phyloP scores from a whole-genome alignment of 2,329 filamentous ascomycete genomes.

The Fusarium sp. region DNA sequence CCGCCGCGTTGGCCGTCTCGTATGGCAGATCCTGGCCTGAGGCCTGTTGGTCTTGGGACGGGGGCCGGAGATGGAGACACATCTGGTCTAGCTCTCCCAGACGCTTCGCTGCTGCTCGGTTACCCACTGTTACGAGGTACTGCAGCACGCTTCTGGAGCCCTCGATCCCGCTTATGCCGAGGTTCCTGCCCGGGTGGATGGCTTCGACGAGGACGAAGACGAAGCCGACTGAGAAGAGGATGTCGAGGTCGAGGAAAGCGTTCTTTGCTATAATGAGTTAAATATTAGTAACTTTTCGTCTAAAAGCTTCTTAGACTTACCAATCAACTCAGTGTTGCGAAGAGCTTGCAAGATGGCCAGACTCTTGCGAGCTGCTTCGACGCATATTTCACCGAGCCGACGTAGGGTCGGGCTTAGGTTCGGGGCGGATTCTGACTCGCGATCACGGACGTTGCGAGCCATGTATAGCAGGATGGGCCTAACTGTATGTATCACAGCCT shows the following conservation, averaged over 20 bases:
- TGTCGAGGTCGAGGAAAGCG: constrained; percentile 28
- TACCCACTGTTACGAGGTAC: constrained; percentile 24
- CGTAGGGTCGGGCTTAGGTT: constrained; percentile 21
- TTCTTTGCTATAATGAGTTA: constrained; percentile 15
- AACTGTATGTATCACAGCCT: constrained; percentile 24
- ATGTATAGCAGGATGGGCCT: constrained; percentile 29
- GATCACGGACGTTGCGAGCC: constrained; percentile 19
- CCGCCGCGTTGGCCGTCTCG: neutral
- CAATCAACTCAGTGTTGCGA: constrained; percentile 22
- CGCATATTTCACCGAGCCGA: constrained; percentile 27
- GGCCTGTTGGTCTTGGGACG: constrained; percentile 7
- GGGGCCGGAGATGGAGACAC: constrained; percentile 20
- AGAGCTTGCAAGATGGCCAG: constrained; percentile 23
- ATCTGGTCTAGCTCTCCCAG: constrained; percentile 31
- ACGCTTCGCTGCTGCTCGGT: constrained; percentile 25
- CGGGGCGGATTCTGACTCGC: constrained; percentile 3
- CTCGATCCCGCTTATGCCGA: constrained; percentile 19
- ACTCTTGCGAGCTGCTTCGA: constrained; percentile 30
- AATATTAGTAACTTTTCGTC: neutral
- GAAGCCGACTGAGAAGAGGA: constrained; percentile 27
- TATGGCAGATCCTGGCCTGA: constrained; percentile 9
- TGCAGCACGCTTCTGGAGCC: constrained; percentile 19
- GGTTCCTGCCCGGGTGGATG: constrained; percentile 11
- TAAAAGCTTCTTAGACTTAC: neutral
- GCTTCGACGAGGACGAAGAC: constrained; percentile 28